A percentile compares a stretch with the other conserved stretches of the same genome.
Evolutionary conservation across 2,329 filamentous ascomycete genomes (phyloP).

Genomic region (Bipolaris victoriae): DNA sequence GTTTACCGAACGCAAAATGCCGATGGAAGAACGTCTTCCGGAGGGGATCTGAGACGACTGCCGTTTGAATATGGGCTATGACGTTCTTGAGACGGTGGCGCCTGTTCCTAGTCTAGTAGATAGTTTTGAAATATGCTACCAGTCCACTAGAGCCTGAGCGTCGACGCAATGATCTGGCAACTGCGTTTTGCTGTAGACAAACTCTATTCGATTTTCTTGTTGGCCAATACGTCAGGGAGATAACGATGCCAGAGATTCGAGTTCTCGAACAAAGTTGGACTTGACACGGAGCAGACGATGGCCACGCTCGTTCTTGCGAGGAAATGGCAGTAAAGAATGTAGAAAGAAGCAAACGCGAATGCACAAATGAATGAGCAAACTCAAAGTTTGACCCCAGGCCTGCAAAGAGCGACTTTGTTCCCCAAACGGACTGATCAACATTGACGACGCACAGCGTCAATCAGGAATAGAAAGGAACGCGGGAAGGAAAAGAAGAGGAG

Average conservation of each 20-base stretch:
- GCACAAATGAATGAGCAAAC: conserved; percentile 23
- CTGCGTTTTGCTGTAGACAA: conserved; percentile 25
- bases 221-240: background rate
- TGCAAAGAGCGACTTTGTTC: conserved; percentile 35
- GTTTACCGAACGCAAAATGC: conserved; percentile 12
- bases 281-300: background rate
- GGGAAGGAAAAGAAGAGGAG: conserved; percentile 14
- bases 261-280: background rate
- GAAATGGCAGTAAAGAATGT: conserved; percentile 36
- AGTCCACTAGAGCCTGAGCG: conserved; percentile 13
- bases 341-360: conserved; percentile 26
- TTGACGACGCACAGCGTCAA: conserved; percentile 37
- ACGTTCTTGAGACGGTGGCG: conserved; percentile 37
- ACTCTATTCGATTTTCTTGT: conserved; percentile 4
- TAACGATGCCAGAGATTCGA: conserved; percentile 1
- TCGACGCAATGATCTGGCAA: conserved; percentile 16
- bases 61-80: conserved; percentile 28
- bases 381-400: conserved; percentile 32
- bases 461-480: conserved; percentile 9
- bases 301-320: conserved; percentile 16
- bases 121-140: conserved; percentile 26
- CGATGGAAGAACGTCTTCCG: conserved; percentile 14
- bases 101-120: conserved; percentile 24
- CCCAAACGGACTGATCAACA: conserved; percentile 22
- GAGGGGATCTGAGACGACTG: conserved; percentile 33